Conservation (phyloP, 345 rosid genomes). For the Linum trigynum region DNA sequence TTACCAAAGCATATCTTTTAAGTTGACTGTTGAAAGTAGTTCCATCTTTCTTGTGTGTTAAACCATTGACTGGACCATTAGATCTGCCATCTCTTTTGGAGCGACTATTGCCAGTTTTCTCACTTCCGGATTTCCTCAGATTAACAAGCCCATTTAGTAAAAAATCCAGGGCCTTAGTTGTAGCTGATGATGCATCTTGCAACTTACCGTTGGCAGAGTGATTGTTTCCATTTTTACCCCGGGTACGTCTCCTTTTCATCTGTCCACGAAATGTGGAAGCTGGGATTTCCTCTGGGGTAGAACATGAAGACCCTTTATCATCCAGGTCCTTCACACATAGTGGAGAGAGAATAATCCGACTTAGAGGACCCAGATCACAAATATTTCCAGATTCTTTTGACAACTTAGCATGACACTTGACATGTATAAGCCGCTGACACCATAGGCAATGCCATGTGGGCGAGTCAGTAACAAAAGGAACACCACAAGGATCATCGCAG, state of each 20-base stretch:
- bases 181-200: constrained; percentile 23
- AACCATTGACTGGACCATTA: constrained; percentile 25
- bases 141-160: constrained; percentile 31
- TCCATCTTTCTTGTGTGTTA: constrained; percentile 26
- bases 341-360: constrained; percentile 52
- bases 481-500: constrained; percentile 58
- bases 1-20: constrained; percentile 36
- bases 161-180: constrained; percentile 21
- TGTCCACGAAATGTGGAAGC: constrained; percentile 31
- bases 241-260: constrained; percentile 31
- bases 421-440: constrained; percentile 65
- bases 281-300: constrained; percentile 30
- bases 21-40: constrained; percentile 15
- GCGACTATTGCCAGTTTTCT: constrained; percentile 28
- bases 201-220: constrained; percentile 28
- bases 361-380: constrained; percentile 56
- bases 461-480: constrained; percentile 58
- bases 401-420: constrained; percentile 54
- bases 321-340: constrained; percentile 37
- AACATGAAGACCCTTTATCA: constrained; percentile 30
- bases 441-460: constrained; percentile 66
- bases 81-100: constrained; percentile 21
- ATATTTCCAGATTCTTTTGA: constrained; percentile 49
- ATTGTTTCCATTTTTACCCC: constrained; percentile 22
- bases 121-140: constrained; percentile 29